phyloP scores from a whole-genome alignment of 768 basidiomycete species.

The Mycena indigotica region DNA sequence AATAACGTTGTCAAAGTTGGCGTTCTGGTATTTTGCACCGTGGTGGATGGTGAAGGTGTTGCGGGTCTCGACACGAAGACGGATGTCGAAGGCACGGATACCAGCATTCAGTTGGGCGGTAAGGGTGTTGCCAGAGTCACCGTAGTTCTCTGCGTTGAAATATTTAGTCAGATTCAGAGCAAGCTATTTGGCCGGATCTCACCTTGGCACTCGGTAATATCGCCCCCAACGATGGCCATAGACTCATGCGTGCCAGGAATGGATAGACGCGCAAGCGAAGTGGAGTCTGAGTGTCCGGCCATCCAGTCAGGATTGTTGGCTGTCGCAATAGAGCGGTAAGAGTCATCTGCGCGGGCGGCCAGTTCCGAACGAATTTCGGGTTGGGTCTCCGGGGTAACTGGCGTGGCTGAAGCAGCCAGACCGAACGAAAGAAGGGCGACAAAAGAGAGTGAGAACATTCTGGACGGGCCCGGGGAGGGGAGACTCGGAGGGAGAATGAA shows the following conservation, averaged over 20 bases:
- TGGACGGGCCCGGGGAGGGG: not conserved
- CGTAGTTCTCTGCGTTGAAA: slow-evolving; percentile 14
- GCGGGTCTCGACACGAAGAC: slow-evolving; percentile 12
- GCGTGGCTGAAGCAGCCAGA: not conserved
- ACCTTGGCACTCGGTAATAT: slow-evolving; percentile 19
- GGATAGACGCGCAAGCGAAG: slow-evolving; percentile 14
- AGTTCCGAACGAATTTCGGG: not conserved
- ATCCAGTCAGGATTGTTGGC: slow-evolving; percentile 22
- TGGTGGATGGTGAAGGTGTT: slow-evolving; percentile 20
- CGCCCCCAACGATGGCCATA: slow-evolving; percentile 17
- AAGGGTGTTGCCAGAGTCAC: slow-evolving; percentile 11
- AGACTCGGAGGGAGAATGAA: not conserved
- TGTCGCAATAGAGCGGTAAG: slow-evolving; percentile 17
- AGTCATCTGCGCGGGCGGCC: slow-evolving; percentile 6
- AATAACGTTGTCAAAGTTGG: slow-evolving; percentile 22
- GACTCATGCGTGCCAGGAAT: slow-evolving; percentile 21
- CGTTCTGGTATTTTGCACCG: slow-evolving; percentile 20
- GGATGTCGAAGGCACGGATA: slow-evolving; percentile 21
- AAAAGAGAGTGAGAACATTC: not conserved
- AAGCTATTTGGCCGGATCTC: too few relatives aligned
- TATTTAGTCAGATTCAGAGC: too few relatives aligned
- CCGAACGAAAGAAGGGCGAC: not conserved
- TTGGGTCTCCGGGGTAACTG: not conserved
- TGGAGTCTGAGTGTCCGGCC: slow-evolving; percentile 5
- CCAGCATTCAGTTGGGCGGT: slow-evolving; percentile 21